These are phyloP conservation scores for Fusarium ramigenum DNA, from an alignment of 2,329 filamentous ascomycete genomes.

Conservation along the genomic window DNA sequence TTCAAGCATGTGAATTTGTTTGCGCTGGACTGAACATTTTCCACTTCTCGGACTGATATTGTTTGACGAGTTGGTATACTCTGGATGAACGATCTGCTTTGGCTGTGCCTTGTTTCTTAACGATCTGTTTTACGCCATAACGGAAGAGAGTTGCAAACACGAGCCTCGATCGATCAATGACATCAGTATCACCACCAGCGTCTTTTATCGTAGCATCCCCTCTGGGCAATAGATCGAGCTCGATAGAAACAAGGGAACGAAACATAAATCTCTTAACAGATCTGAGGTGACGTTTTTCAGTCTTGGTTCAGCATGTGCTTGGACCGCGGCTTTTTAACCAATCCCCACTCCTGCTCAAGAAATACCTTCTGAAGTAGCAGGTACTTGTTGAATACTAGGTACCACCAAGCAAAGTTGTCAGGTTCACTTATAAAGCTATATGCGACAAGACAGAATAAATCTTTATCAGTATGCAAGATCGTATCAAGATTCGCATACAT, in stretches of 20 bases:
- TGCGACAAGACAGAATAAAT: not conserved
- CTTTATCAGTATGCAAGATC: not conserved
- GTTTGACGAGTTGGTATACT: not conserved
- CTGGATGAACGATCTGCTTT: not conserved
- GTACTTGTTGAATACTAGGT: slow-evolving; percentile 7
- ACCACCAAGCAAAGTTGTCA: not conserved
- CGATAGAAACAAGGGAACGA: not conserved
- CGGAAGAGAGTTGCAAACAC: not conserved
- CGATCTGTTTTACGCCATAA: not conserved
- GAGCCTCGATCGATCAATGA: slow-evolving; percentile 16
- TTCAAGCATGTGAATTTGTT: slow-evolving; percentile 25
- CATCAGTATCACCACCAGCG: slow-evolving; percentile 19
- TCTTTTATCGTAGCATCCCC: not conserved
- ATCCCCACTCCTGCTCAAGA: slow-evolving; percentile 15
- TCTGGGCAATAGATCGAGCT: not conserved
- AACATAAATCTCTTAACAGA: not conserved
- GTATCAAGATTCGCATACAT: not conserved
- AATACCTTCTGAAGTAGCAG: not conserved
- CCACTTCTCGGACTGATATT: not conserved
- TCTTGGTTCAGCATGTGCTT: slow-evolving; percentile 10
- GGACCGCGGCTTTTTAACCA: slow-evolving; percentile 7
- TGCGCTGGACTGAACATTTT: not conserved
- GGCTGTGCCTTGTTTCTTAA: not conserved
- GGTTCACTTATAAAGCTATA: not conserved
- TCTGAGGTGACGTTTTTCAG: not conserved